phyloP scores from a whole-genome alignment of 78 protist species.

The Capsaspora owczarzaki region DNA sequence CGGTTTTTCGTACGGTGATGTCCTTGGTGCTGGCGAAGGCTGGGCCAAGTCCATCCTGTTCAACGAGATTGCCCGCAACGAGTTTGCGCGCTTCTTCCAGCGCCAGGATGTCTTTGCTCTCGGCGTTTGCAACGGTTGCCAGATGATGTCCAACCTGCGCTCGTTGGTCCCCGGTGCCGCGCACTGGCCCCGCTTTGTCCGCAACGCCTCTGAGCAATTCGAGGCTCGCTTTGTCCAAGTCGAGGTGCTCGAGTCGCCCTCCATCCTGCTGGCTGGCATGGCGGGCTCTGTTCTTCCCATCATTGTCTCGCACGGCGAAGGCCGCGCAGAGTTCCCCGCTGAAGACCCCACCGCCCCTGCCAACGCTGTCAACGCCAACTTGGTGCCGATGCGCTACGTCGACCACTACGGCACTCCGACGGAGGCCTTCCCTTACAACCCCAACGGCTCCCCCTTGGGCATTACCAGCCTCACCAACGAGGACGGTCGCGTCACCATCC shows the following conservation, averaged over 20 bases:
- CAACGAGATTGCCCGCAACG: constrained; percentile 18
- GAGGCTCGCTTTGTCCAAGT: constrained; percentile 66
- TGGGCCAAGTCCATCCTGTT: constrained; percentile 66
- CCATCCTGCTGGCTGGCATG: constrained; percentile 63
- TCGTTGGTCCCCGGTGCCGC: constrained; percentile 51
- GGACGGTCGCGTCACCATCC: constrained; percentile 79
- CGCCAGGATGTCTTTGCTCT: constrained; percentile 83
- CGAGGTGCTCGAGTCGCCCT: constrained; percentile 25
- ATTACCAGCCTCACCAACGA: constrained; percentile 65
- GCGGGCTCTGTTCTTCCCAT: constrained; percentile 54
- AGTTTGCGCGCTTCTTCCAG: constrained; percentile 54
- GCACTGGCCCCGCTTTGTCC: constrained; percentile 69
- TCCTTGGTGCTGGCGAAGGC: constrained; percentile 81
- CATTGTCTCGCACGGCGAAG: constrained; percentile 87
- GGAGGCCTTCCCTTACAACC: constrained; percentile 78
- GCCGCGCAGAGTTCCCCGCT: constrained; percentile 47
- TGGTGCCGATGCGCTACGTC: constrained; percentile 59
- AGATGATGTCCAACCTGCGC: constrained; percentile 46
- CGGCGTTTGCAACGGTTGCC: constrained; percentile 95
- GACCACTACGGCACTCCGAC: constrained; percentile 60
- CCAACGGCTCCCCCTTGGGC: constrained; percentile 82
- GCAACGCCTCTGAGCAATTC: constrained; percentile 73
- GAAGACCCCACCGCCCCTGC: constrained; percentile 8
- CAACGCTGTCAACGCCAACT: not conserved
- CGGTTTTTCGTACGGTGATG: constrained; percentile 25